These are phyloP conservation scores for Suhomyces sp. DNA, from an alignment of 805 yeast genomes.

Conservation along the genomic window DNA sequence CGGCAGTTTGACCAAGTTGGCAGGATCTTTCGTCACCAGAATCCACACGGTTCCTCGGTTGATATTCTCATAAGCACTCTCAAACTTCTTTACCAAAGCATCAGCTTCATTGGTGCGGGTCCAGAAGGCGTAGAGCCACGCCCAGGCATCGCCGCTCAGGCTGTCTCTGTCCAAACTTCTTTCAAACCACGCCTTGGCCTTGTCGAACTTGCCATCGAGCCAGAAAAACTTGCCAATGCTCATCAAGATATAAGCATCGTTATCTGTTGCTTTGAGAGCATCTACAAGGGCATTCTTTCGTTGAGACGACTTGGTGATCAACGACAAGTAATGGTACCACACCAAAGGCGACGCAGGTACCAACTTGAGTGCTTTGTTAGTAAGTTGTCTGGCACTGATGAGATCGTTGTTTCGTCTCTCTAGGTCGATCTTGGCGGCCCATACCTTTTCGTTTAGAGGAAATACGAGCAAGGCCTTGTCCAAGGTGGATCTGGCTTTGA, in stretches of 20 bases:
- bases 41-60: slow-evolving; percentile 65
- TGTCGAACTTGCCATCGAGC: slow-evolving; percentile 57
- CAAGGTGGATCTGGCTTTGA: slow-evolving; percentile 67
- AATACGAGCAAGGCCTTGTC: slow-evolving; percentile 56
- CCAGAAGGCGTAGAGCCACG: slow-evolving; percentile 53
- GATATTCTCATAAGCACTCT: slow-evolving; percentile 39
- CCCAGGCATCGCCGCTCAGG: slow-evolving; percentile 75
- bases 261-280: slow-evolving; percentile 66
- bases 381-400: slow-evolving; percentile 50
- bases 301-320: slow-evolving; percentile 46
- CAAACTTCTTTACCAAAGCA: slow-evolving; percentile 33
- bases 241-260: slow-evolving; percentile 54
- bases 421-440: slow-evolving; percentile 55
- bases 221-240: slow-evolving; percentile 68
- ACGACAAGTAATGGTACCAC: slow-evolving; percentile 62
- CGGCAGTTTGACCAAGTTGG: slow-evolving; percentile 40
- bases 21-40: slow-evolving; percentile 44
- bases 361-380: slow-evolving; percentile 56
- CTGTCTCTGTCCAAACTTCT: slow-evolving; percentile 56
- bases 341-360: slow-evolving; percentile 58
- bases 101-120: slow-evolving; percentile 35
- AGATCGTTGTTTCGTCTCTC: slow-evolving; percentile 52
- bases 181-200: slow-evolving; percentile 73
- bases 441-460: slow-evolving; percentile 49
- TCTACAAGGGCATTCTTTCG: slow-evolving; percentile 59